Percentiles rank a stretch among this genome's conserved stretches.
phyloP scores from a whole-genome alignment of 1,139 yeast species.

The Suhomyces bokatorum region DNA sequence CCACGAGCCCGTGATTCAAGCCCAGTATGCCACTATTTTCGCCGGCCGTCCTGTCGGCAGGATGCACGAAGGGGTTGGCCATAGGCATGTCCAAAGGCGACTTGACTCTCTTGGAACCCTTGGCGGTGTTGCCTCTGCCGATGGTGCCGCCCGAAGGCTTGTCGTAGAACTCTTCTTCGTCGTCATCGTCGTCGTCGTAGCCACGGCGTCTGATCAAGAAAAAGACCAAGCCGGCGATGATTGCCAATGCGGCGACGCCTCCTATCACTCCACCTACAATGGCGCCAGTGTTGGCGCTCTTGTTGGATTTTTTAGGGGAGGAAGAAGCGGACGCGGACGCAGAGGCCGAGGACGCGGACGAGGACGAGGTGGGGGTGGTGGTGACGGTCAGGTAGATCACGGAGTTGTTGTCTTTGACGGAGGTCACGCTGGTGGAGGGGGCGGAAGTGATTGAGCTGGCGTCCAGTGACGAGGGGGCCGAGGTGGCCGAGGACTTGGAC shows the following conservation, averaged over 20 bases:
- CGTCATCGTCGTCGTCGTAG: conserved; percentile 40
- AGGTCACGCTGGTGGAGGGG: conserved; percentile 9
- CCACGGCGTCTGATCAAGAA: conserved; percentile 49
- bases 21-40: conserved; percentile 16
- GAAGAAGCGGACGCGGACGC: conserved; percentile 8
- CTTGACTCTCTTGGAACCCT: conserved; percentile 22
- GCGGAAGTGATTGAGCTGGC: neutral
- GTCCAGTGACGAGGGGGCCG: conserved; percentile 1
- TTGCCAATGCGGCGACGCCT: conserved; percentile 50
- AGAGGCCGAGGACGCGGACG: conserved; percentile 15
- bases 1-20: conserved; percentile 28
- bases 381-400: conserved; percentile 20
- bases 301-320: conserved; percentile 4
- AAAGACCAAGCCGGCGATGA: conserved; percentile 46
- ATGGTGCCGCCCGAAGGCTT: conserved; percentile 26
- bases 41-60: conserved; percentile 45
- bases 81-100: conserved; percentile 37
- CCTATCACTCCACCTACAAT: conserved; percentile 74
- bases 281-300: conserved; percentile 45
- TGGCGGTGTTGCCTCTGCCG: conserved; percentile 34
- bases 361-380: conserved; percentile 16
- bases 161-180: conserved; percentile 48
- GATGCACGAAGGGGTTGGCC: conserved; percentile 60
- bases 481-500: conserved; percentile 15
- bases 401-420: conserved; percentile 12